Base-by-base conservation (phyloP, 2,329 filamentous ascomycete species). In the Cordyceps fumosorosea region DNA sequence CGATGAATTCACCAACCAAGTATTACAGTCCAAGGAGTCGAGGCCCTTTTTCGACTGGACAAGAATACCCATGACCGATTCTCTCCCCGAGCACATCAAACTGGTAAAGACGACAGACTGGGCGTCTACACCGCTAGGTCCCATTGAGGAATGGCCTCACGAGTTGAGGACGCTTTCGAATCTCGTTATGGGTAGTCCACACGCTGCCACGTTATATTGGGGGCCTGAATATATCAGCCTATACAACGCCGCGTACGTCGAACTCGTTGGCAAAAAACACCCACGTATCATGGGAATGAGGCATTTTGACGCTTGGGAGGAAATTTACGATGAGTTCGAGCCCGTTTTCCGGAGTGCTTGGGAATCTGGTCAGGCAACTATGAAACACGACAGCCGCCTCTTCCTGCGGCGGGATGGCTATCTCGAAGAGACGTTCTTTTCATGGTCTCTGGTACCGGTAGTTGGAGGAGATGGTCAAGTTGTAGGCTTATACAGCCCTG, bases 371-470 rank as follows among this genome's bases (percentile, higher is more conserved):
- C 87, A 92, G 74, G 88, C 90, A 0, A 91, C 87, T 0, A 90
- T 93, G 88, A 93, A 92, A 72, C 87, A 93, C 66, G 90, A 95
- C 67, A 89, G 93, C 65, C 85, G 85, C 62, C 77, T 93, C 1
- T 91, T 92, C 68, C 81, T 95, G 37, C 79, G 82, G 53, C 84
- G 90, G 8, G 84, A 85, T 65, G 84, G 86, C 1, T 91, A 84
- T 64, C 74, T 91, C 1, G 89, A 96, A 72, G 90, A 95, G 70
- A 86, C 89, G 0, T 93, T 90, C 70, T 93, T 93, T 71, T 90
- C 88, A 14, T 93, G 89, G 89, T 89, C 86, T 1, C 86, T 93
- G 48, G 88, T 93, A 29, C 90, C 90, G 0, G 80, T 93, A 65
- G 83, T 93, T 1, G 90, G 89, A 3, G 80, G 82, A 45, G 87